Evolutionary conservation across 768 basidiomycete genomes (phyloP).

Genomic region (Mycena latifolia): DNA sequence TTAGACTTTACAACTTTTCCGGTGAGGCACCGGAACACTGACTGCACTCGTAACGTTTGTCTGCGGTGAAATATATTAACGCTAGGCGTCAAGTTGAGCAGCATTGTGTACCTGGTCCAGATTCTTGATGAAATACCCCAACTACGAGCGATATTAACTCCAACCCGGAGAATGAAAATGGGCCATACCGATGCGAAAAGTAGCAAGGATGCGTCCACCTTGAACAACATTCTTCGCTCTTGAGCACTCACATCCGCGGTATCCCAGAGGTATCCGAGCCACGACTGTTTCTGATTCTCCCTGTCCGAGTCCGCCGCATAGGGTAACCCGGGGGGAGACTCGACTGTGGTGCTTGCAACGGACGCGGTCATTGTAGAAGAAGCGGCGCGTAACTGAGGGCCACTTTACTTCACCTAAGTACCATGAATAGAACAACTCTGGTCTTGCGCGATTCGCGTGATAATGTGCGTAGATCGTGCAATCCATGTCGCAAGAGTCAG

Average conservation of each 20-base stretch:
- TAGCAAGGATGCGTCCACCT: conserved; percentile 36
- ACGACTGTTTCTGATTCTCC: conserved; percentile 23
- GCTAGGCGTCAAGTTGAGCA: too few relatives aligned
- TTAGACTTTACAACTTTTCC: not conserved
- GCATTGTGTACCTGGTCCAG: conserved; percentile 33
- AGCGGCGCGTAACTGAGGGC: not conserved
- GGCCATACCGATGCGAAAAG: conserved; percentile 35
- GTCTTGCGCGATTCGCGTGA: conserved; percentile 32
- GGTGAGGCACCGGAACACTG: not conserved
- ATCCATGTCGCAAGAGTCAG: conserved; percentile 14
- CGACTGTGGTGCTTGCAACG: conserved; percentile 5
- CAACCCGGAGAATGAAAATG: not conserved
- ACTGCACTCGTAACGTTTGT: conserved; percentile 36
- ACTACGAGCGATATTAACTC: conserved; percentile 4
- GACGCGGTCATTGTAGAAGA: conserved; percentile 6
- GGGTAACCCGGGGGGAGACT: not conserved
- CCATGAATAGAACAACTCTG: not conserved
- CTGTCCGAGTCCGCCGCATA: not conserved
- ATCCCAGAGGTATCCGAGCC: conserved; percentile 38
- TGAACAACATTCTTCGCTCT: conserved; percentile 36
- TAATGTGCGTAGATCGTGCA: conserved; percentile 24
- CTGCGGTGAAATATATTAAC: not conserved
- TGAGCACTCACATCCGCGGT: conserved; percentile 32
- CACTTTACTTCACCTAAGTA: conserved; percentile 1
- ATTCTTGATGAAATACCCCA: conserved; percentile 39